Base-by-base conservation (phyloP, 306 rosid genomes). In the Vigna angularis region DNA sequence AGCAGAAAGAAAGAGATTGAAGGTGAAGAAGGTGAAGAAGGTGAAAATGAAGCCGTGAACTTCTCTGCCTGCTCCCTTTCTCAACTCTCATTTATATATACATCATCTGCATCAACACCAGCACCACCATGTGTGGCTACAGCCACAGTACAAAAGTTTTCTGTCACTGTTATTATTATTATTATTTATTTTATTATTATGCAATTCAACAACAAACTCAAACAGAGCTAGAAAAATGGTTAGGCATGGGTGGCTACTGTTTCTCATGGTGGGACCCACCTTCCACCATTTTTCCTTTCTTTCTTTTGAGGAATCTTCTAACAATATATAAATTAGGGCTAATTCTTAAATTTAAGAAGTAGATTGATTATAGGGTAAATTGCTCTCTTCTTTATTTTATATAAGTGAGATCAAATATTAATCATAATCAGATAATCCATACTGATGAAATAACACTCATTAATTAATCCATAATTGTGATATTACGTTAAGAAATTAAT, bases 11-110 rank as follows among this genome's bases (percentile, higher is more conserved):
- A 50, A 24, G 6, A 24, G 71, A 56, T 24, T 57, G 26, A 56
- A 56, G 61, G 0, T 9, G 15, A 45, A 45, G 26, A 56, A 56
- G 61, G 0, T 9, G 15, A 45, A 45, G 50, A 45, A 2, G 11
- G 55, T 48, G 50, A 58, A 57, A 10, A 53, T 44, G 67, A 68
- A 75, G 50, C 79, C 68, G 73, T 75, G 80, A 76, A 76, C 53
- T 11, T 12, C 61, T 66, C 47, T 64, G 0, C 13, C 14, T 62
- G 71, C 52, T 42, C 34, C 71, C 71, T 9, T 64, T 12, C 28
- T 63, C 32, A 55, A 9, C 0, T 56, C 0, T 56, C 1, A 57
- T 57, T 22, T 57, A 57, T 59, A 26, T 59, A 59, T 55, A 52
- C 20, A 52, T 55, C 12, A 17, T 5, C 20, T 7, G 3, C 47